Evolutionary conservation across 768 basidiomycete genomes (phyloP).

Genomic region (Lactifluus piperatus): DNA sequence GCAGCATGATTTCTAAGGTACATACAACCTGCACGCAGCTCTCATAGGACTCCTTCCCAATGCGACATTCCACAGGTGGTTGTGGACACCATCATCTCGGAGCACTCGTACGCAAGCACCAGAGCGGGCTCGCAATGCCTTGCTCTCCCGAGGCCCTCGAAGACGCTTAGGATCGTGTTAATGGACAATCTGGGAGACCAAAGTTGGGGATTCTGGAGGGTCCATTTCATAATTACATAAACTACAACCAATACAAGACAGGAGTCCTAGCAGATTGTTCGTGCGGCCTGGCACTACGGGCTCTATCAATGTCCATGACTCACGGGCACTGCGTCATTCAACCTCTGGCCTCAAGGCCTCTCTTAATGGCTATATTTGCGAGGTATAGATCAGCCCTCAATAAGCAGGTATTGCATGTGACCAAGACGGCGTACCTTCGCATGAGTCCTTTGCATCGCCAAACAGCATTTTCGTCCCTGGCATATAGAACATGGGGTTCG

Average conservation of each 20-base stretch:
- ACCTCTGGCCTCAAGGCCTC: constrained; percentile 25
- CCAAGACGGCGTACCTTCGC: constrained; percentile 50
- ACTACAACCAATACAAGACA: neutral
- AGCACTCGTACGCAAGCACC: no score
- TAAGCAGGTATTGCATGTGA: neutral
- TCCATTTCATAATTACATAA: neutral
- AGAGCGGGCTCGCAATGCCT: neutral
- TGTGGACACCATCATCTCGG: no score
- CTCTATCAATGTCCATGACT: neutral
- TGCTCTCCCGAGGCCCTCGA: neutral
- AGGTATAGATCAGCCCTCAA: neutral
- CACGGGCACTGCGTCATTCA: neutral
- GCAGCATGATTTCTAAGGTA: no score
- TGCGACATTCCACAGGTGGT: no score
- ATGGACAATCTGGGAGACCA: neutral
- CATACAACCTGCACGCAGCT: no score
- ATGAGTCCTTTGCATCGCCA: constrained; percentile 86
- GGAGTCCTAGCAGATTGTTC: neutral
- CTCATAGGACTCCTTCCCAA: no score
- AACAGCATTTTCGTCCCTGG: constrained; percentile 85
- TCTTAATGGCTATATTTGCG: constrained; percentile 27
- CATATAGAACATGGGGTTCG: constrained; percentile 94
- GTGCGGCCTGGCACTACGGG: neutral
- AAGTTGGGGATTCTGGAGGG: neutral
- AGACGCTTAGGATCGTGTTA: neutral